Evolutionary conservation across 139 green algal genomes (phyloP), one percentile per base, ranked within the genome.

Genomic region (Picochlorum sp.): DNA sequence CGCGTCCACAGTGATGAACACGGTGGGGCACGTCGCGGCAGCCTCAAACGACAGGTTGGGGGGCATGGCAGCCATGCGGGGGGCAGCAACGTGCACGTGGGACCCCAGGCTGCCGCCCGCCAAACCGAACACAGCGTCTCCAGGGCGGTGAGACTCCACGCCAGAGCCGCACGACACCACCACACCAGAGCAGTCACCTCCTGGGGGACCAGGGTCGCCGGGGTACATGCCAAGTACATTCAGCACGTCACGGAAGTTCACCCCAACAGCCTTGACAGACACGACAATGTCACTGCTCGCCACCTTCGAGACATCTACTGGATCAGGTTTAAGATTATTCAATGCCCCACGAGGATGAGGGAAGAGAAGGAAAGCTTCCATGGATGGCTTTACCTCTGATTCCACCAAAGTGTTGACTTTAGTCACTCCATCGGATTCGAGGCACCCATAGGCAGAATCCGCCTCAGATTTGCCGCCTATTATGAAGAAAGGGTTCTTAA

Each of bases 151-250:
- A 22, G 35, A 29, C 1, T 28, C 59, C 2, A 65, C 49, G 31
- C 37, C 37, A n/a, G 43, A 13, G 3, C 77, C 73, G 7, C 54
- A 50, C n/a, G 65, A 57, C 25, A 85, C 50, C 41, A 95, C 79
- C 26, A 92, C 76, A 25, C 87, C 87, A 18, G 87, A 51, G 63
- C 75, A 85, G 69, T 95, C 87, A 22, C 68, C 78, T n/a, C 83
- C 83, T 0, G 87, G 85, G 22, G 64, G 57, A 0, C 87, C 87
- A 4, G 87, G 85, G 59, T 95, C 85, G 5, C 87, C 87, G 6
- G 85, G 85, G 70, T 94, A 95, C 87, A 90, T 90, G 57, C 81
- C 82, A 58, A 92, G 69, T 47, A 80, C 65, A n/a, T 82, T 82
- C 25, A 82, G 72, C 28, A 84, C 63, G 25, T 82, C 74, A 26